Base-by-base conservation (phyloP, 768 basidiomycete species). In the Tricholoma saponaceum region DNA sequence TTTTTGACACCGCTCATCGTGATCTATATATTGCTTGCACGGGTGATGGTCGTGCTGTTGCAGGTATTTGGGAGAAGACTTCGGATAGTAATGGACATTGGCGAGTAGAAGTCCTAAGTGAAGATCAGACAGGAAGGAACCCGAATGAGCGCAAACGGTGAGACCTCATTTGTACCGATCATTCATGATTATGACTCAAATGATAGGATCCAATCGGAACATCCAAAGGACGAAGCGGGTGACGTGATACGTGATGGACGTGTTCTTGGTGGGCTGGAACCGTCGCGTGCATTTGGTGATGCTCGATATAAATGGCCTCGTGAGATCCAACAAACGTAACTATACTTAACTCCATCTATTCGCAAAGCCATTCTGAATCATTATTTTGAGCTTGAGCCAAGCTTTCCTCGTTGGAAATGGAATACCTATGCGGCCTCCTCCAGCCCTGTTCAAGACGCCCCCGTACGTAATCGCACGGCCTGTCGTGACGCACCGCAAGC, bases 41-140 rank as follows among this genome's bases (percentile, higher is more conserved):
- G 4, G 97, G 97, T 0, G 97, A 99, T 69, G 90, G 92, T 67
- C 83, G 97, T 50, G 97, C 97, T 12, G 94, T 99, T 5, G 95
- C 96, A 20, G 97, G 97, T 18, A 82, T 92, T 35, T 95, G 91
- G 89, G 86, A 92, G 60, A 80, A 83, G 52, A 79, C 79, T 4
- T 71, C 69, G 2, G 82, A 86, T 60, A 86, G 84, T 3, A 75
- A 79, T 53, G 91, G 91, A 10, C 79, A 77, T 53, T 99, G 97
- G 97, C 83, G 86, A 47, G 89, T 95, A 28, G 93, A 97, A 69
- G 92, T 92, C n/a, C 78, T 99, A 60, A 92, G 84, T 26, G 94
- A 98, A 70, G 97, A 98, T 67, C 95, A 98, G 76, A 98, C 95
- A 6, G 97, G 94, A 37, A 84, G 92, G 62, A 98, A 94, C 68